Evolutionary conservation across 306 rosid species (phyloP), one percentile per base, ranked within the genome.

Genomic region (Cicer chorassanicum): DNA sequence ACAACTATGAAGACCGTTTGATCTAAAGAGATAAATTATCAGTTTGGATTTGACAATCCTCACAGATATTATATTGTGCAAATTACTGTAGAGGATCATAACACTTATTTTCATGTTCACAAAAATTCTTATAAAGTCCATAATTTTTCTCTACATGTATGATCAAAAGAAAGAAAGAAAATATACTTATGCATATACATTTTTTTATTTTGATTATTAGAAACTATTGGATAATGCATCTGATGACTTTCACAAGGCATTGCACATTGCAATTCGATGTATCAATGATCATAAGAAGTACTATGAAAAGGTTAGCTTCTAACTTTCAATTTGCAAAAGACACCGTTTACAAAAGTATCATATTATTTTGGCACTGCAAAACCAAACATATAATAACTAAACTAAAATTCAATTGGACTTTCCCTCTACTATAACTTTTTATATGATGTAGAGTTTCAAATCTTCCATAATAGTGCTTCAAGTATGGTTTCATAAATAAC

Each of bases 251-350:
- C 78, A 77, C 11, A 87, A 82, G 79, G 92, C 92, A 49, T 54
- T 92, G 73, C 89, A 77, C 59, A 78, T 90, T 1, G 80, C 82
- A 5, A 79, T 89, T 61, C 88, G 93, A 38, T 87, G 93, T 83
- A 74, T 87, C 76, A 81, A 64, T 73, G 90, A 89, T 70, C 96
- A 80, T 19, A 68, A 62, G 38, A 89, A 89, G 81, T 92, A 92
- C 88, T 92, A 80, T 64, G 93, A 87, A 65, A 92, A 92, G 93
- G 92, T 87, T 8, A 68, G 15, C 42, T 70, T 39, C 43, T 40
- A 42, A 14, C 8, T 78, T 54, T 40, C 24, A 21, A 63, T 38
- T 4, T n/a, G 29, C 43, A 11, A 21, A 19, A 18, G 6, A 6
- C 51, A 53, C 1, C 40, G 2, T 39, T 7, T 21, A 2, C 4